Evolutionary conservation across 345 rosid species (phyloP), one percentile per base, ranked within the genome.

Genomic region (Hypericum perforatum): DNA sequence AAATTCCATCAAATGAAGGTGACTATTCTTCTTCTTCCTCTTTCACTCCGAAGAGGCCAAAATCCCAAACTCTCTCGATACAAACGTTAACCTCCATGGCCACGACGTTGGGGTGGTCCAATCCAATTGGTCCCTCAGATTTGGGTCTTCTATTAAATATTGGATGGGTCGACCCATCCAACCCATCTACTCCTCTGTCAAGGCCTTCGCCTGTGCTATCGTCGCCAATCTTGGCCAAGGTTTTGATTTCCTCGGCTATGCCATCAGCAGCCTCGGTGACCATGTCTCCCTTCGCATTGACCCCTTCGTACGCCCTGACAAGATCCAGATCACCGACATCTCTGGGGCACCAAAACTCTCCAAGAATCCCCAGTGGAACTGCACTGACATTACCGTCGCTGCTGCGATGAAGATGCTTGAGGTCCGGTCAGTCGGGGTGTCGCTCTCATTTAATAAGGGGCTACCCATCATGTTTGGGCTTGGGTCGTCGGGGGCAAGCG

Each of bases 161-260:
- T n/a, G n/a, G n/a, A n/a, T n/a, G n/a, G n/a, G n/a, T n/a, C n/a
- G n/a, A n/a, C n/a, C n/a, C n/a, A n/a, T n/a, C 8, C 76, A 84
- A 11, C 94, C 94, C 9, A 61, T 86, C 16, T 90, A 69, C 76
- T 63, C 81, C 52, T 84, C 91, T 53, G 94, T 90, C 65, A 78
- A 66, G 53, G 66, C 95, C 37, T 89, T 86, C 57, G 97, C 94
- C 0, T 92, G 92, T 0, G 95, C 97, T 15, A 90, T 94, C 16
- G 82, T 90, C 5, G 95, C 95, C 58, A 90, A 84, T 59, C 79
- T 90, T 8, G 95, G 94, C 39, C 97, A 90, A 7, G 86, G 97
- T 5, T 89, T 84, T 53, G 97, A 89, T 69, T 83, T 86, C 76
- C 72, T 89, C 2, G 97, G 95, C 7, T 81, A 85, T 57, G 91